A percentile compares a stretch with the other conserved stretches of the same genome.
These are phyloP conservation scores for Pinus taeda DNA, from an alignment of 75 land plant genomes.

Conservation along the genomic window DNA sequence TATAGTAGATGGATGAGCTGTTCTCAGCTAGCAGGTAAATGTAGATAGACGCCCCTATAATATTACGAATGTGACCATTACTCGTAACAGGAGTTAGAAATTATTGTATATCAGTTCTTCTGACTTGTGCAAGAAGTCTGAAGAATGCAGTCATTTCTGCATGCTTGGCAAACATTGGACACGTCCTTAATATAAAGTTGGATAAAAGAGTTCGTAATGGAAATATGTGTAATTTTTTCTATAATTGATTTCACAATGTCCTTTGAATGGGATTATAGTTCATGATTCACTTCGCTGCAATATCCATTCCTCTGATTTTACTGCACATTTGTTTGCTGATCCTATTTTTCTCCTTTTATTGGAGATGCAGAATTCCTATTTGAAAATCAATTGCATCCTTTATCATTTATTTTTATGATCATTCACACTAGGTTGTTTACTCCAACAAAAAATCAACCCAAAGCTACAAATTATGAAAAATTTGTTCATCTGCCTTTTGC, in stretches of 20 bases:
- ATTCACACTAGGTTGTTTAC: not conserved
- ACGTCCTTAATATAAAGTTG: not conserved
- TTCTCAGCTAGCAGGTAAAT: not conserved
- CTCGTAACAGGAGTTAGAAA: not conserved
- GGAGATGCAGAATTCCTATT: not conserved
- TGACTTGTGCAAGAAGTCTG: not conserved
- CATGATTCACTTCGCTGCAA: not conserved
- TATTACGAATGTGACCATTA: not conserved
- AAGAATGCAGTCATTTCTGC: not conserved
- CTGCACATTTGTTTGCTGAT: not conserved
- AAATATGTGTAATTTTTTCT: not conserved
- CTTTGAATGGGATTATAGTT: not conserved
- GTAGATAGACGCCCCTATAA: not conserved
- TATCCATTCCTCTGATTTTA: not conserved
- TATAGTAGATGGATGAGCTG: constrained; percentile 40
- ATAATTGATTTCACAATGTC: not conserved
- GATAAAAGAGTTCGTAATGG: not conserved
- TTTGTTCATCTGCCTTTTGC: not conserved
- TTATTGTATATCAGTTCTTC: not conserved
- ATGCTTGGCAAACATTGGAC: not conserved
- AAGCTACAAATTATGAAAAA: not conserved
- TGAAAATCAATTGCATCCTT: constrained; percentile 1
- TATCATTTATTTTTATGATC: not conserved
- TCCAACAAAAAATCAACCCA: not conserved
- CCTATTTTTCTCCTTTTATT: no score